Base-by-base conservation (phyloP, 257 asterid species). In the Knoxia roxburghii region DNA sequence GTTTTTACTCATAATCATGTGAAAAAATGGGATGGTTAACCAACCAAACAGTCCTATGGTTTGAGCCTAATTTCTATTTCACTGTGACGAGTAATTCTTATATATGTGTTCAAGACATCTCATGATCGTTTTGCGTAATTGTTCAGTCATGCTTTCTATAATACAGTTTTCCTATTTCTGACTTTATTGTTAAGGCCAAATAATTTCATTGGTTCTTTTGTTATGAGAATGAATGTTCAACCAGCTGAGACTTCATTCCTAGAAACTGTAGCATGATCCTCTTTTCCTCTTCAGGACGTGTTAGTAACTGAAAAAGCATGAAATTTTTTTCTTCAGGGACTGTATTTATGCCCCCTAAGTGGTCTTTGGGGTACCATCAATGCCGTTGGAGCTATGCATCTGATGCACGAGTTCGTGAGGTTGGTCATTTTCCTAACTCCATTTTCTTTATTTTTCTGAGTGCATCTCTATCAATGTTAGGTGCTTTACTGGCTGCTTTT, bases 331-430 rank as follows among this genome's bases (percentile, higher is more conserved):
- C 51, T 49, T 41, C 80, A 93, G 99, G 97, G 64, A 93, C 96
- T 72, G 81, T 85, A 48, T 93, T 80, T 75, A 90, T 93, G 99
- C 99, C 99, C 39, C 97, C 99, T 45, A 93, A 86, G 76, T 93
- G 99, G 97, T 80, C 99, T 67, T 76, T 93, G 83, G 99, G 99
- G 35, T 93, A 93, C 81, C 99, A 93, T 61, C 99, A 93, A 73
- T 93, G 97, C 75, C 97, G 99, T 58, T 93, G 96, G 96, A 93
- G 97, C 82, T 90, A 90, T 79, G 81, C 53, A 43, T 81, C 97
- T 24, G 97, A 86, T 75, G 76, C 85, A 62, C 84, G 95, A 75
- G 97, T 93, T 84, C 92, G 86, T 65, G 92, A 93, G 96, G 97
- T 93, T 69, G 72, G 69, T 64, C 61, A 43, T 67, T 71, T n/a